Evolutionary conservation across 345 rosid species (phyloP).

Genomic region (Eucalyptus curtisii): DNA sequence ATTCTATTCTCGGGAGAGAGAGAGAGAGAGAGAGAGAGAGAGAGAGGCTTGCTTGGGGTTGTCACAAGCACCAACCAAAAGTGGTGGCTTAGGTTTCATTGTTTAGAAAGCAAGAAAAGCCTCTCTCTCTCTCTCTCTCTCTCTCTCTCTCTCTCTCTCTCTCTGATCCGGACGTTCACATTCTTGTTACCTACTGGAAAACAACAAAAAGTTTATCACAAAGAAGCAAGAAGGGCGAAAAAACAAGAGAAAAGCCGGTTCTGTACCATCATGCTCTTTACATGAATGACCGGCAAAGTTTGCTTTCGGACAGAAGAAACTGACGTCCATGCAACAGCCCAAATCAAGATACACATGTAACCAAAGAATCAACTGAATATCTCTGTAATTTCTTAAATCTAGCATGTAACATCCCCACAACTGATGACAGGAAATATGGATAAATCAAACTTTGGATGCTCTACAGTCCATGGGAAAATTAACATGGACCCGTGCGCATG

Average conservation of each 20-base stretch:
- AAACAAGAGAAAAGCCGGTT: neutral
- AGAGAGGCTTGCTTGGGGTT: neutral
- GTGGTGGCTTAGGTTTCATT: neutral
- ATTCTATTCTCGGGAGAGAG: constrained; percentile 11
- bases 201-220: neutral
- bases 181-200: neutral
- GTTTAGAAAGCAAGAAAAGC: neutral
- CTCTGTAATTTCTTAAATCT: neutral
- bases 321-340: neutral
- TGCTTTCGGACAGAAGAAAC: neutral
- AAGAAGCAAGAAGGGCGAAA: neutral
- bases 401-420: neutral
- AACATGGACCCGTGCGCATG: neutral
- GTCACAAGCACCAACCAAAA: neutral
- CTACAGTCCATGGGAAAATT: neutral
- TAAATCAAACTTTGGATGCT: neutral
- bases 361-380: constrained; percentile 5
- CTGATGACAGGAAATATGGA: neutral
- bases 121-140: neutral
- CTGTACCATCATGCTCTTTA: constrained; percentile 11
- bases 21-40: neutral
- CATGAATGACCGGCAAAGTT: neutral
- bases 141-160: neutral
- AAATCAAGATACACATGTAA: neutral
- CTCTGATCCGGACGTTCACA: neutral